A percentile compares a stretch with the other conserved stretches of the same genome.
Conservation (phyloP, 169 alveolate species). For the Besnoitia besnoiti region DNA sequence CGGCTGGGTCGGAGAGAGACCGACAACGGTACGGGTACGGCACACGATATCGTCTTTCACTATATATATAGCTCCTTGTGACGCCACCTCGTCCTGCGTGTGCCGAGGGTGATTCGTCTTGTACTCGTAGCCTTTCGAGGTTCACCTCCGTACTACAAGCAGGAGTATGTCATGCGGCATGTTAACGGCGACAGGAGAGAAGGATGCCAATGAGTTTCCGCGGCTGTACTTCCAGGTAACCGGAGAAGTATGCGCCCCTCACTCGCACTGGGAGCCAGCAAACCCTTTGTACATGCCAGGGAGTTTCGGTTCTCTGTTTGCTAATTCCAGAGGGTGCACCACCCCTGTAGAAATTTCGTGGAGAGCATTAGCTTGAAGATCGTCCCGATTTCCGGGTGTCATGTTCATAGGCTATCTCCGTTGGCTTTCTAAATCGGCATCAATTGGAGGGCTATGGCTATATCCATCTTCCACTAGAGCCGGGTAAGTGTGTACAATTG, state of each 20-base stretch:
- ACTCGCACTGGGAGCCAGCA: background rate
- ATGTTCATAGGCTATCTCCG: conserved; percentile 25
- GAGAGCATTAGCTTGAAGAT: too few relatives aligned
- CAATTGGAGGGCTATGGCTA: background rate
- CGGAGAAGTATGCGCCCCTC: background rate
- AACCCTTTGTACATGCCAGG: background rate
- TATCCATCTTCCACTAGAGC: background rate
- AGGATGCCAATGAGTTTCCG: background rate
- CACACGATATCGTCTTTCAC: background rate
- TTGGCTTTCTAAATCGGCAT: background rate
- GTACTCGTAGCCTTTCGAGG: background rate
- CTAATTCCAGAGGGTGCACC: too few relatives aligned
- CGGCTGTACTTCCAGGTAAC: conserved; percentile 21
- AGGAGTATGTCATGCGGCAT: too few relatives aligned
- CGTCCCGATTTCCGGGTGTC: too few relatives aligned
- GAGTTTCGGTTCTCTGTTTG: too few relatives aligned
- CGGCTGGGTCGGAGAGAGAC: too few relatives aligned
- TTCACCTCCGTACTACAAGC: background rate
- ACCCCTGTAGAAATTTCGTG: too few relatives aligned
- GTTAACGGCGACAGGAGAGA: too few relatives aligned
- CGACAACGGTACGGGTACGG: background rate
- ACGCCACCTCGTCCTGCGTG: background rate
- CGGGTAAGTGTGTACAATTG: background rate
- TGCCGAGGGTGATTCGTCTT: too few relatives aligned
- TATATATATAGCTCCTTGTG: background rate